Evolutionary conservation across 2,329 filamentous ascomycete species (phyloP).

Genomic region (Fusarium nanum): DNA sequence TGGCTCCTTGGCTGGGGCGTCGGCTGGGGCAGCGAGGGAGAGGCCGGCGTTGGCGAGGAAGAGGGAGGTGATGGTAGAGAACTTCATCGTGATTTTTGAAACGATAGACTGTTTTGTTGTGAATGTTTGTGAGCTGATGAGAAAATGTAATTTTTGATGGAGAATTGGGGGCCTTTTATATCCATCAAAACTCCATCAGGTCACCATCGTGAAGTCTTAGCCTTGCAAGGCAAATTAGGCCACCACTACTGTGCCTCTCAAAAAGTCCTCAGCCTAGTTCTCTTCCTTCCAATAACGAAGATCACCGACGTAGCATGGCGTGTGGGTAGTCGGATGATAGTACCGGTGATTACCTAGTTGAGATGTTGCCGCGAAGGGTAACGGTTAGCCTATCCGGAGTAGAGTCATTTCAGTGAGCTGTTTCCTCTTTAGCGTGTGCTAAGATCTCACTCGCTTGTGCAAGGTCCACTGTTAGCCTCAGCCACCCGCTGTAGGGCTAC

Average conservation of each 20-base stretch:
- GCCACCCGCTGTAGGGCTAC: background rate
- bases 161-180: background rate
- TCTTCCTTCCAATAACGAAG: background rate
- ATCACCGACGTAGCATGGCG: background rate
- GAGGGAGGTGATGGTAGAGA: background rate
- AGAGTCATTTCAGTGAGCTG: background rate
- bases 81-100: background rate
- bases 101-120: too few relatives aligned
- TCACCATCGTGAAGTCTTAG: background rate
- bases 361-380: background rate
- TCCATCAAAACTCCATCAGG: background rate
- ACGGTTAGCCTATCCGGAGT: background rate
- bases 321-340: background rate
- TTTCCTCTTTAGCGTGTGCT: background rate
- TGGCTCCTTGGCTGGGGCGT: background rate
- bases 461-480: background rate
- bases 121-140: background rate
- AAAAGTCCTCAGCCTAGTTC: background rate
- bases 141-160: rapidly evolving
- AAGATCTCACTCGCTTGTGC: background rate
- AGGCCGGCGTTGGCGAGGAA: background rate
- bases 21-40: background rate
- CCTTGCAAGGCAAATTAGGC: background rate
- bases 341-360: background rate
- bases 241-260: background rate